Evolutionary conservation across 805 yeast genomes (phyloP).

Genomic region (Starmerella stigmatis): DNA sequence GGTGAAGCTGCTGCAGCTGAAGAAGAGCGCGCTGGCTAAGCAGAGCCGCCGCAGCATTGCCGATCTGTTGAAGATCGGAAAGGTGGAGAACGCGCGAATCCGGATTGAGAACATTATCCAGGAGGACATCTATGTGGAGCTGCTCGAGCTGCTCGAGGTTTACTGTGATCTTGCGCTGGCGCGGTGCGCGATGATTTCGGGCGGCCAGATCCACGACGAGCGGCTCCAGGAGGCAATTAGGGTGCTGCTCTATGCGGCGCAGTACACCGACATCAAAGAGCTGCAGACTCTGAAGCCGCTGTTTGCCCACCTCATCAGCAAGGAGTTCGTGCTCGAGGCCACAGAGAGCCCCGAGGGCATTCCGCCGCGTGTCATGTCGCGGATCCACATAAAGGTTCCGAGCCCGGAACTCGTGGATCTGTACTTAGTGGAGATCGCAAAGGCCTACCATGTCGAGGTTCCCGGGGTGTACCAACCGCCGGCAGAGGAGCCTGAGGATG

Average conservation of each 20-base stretch:
- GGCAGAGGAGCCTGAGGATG: neutral
- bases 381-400: conserved; percentile 63
- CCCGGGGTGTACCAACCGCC: conserved; percentile 37
- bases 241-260: conserved; percentile 57
- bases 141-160: conserved; percentile 66
- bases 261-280: conserved; percentile 69
- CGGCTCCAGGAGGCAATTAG: conserved; percentile 60
- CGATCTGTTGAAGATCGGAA: conserved; percentile 55
- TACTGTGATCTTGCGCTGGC: conserved; percentile 76
- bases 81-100: conserved; percentile 72
- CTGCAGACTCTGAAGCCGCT: conserved; percentile 50
- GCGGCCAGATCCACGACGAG: conserved; percentile 18
- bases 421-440: conserved; percentile 70
- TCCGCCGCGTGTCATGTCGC: conserved; percentile 53
- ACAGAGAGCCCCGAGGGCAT: conserved; percentile 45
- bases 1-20: conserved; percentile 59
- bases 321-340: conserved; percentile 51
- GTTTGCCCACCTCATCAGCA: conserved; percentile 52
- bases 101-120: conserved; percentile 75
- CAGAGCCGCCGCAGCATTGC: conserved; percentile 64
- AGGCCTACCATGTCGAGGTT: conserved; percentile 65
- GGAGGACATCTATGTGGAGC: conserved; percentile 69
- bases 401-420: conserved; percentile 50
- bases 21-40: conserved; percentile 63
- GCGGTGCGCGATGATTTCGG: conserved; percentile 50